Evolutionary conservation across 2,329 filamentous ascomycete genomes (phyloP), one percentile per base, ranked within the genome.

Genomic region (Clarireedia homoeocarpa): DNA sequence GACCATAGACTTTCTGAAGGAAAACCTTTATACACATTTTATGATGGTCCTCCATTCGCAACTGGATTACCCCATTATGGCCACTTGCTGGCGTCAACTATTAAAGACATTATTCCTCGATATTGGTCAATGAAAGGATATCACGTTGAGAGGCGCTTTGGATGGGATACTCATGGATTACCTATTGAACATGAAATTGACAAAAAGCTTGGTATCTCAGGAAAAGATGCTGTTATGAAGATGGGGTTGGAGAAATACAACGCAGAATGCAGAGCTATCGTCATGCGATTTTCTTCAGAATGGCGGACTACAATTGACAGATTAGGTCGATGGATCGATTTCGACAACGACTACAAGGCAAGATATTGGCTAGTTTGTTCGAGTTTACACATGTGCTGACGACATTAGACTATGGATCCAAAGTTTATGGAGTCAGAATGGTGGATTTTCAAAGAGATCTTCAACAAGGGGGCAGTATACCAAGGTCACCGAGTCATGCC

Each of bases 81-180:
- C 44, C 84, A 87, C 70, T 85, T 87, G 66, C 82, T 85, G 56
- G 88, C 92, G 39, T 95, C 90, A 20, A 96, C 91, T 50, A 96
- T 96, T 75, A 96, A 97, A 73, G 92, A 96, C 71, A 94, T 96
- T 59, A 95, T 97, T 63, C 91, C 92, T 7, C 80, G 92, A 65
- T 97, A 96, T 73, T 96, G 91, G 90, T 91, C 91, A 51, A 96
- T 96, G 91, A 95, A 95, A 71, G 92, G 92, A 15, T 89, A 85
- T 69, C 88, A 95, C 75, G 91, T 96, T 52, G 89, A 94, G 75
- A 83, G 92, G 62, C 82, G 91, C 58, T 96, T 96, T 64, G 92
- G 92, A 53, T 96, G 92, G 92, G 92, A 96, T 70, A 90, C 91
- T 1, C 92, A 96, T 69, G 92, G 92, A 59, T 79, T 97, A 53